These are phyloP conservation scores for Phalaenopsis equestris DNA, from an alignment of 106 monocot genomes.

Conservation along the genomic window DNA sequence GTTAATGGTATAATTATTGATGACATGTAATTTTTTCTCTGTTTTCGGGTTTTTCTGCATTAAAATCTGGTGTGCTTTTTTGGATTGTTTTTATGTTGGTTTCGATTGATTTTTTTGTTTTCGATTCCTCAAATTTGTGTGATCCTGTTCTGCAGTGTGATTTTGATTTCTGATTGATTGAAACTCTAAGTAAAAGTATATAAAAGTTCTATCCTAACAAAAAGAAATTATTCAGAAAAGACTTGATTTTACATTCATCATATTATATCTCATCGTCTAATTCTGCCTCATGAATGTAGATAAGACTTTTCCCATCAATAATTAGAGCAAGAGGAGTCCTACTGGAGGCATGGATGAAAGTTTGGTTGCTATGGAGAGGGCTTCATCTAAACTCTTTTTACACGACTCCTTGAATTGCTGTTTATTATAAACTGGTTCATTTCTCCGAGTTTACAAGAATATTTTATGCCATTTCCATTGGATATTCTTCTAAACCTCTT, in stretches of 20 bases:
- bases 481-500: conserved; percentile 44
- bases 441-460: conserved; percentile 76
- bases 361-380: conserved; percentile 35
- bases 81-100: no score
- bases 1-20: no score
- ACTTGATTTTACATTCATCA: no score
- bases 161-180: no score
- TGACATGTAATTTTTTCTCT: no score
- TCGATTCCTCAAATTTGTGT: no score
- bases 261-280: conserved; percentile 68
- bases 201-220: no score
- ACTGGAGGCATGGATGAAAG: conserved; percentile 12
- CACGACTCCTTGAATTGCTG: conserved; percentile 53
- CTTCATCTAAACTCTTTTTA: conserved; percentile 56
- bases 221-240: neutral
- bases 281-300: conserved; percentile 70
- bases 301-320: conserved; percentile 91
- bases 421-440: conserved; percentile 86
- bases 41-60: no score
- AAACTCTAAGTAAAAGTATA: no score
- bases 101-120: no score
- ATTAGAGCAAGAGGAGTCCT: conserved; percentile 54
- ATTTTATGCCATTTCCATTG: conserved; percentile 65
- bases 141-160: no score
- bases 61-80: no score